Conservation (phyloP, 139 green algal genomes). For the Astrephomene gubernaculifera region DNA sequence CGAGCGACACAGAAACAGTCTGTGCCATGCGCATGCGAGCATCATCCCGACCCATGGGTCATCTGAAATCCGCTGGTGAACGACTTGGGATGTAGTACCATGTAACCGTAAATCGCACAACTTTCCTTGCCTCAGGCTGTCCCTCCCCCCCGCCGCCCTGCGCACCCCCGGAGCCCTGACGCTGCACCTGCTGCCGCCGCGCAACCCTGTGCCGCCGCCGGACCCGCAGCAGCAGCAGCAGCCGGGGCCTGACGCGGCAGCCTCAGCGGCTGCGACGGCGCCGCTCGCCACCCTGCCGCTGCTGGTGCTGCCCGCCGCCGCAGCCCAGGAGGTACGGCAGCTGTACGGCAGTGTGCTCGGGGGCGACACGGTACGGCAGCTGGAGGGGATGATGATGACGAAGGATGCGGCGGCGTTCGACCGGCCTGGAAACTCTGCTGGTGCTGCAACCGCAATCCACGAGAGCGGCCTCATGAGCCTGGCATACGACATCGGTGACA, state of each 20-base stretch:
- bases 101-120: neutral
- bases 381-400: neutral
- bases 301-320: slow-evolving; percentile 13
- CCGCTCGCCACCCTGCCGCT: neutral
- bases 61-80: neutral
- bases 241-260: too few relatives aligned
- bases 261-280: neutral
- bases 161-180: neutral
- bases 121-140: neutral
- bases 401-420: neutral
- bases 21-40: neutral
- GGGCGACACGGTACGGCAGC: too few relatives aligned
- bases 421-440: neutral
- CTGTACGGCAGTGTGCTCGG: neutral
- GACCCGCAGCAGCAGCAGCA: too few relatives aligned
- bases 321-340: neutral
- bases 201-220: neutral
- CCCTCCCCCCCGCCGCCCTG: neutral
- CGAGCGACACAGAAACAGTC: too few relatives aligned
- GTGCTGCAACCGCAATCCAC: neutral
- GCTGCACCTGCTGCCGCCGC: slow-evolving; percentile 1
- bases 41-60: neutral
- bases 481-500: neutral
- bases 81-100: neutral
- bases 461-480: neutral